Evolutionary conservation across 306 rosid genomes (phyloP).

Genomic region (Prinsepia uniflora): DNA sequence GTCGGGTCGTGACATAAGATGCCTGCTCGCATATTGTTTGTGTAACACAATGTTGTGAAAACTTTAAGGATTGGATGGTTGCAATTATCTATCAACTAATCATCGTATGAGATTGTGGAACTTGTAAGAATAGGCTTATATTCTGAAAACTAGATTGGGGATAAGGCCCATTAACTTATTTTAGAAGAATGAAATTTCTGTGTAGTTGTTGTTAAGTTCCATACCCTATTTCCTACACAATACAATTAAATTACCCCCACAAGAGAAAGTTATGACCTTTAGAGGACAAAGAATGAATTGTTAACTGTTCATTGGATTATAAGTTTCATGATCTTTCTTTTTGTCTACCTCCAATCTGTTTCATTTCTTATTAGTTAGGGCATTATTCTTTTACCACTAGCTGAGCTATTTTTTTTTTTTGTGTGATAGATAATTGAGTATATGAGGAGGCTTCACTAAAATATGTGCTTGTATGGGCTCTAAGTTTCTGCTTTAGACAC

Average conservation of each 20-base stretch:
- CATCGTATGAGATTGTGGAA: slow-evolving; percentile 4
- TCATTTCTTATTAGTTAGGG: background rate
- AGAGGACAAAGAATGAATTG: background rate
- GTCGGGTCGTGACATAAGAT: too few species aligned
- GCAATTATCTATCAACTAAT: background rate
- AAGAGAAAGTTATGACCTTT: background rate
- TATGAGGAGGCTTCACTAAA: background rate
- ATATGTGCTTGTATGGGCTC: background rate
- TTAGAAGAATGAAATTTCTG: background rate
- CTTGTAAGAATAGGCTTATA: background rate
- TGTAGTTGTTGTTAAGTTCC: background rate
- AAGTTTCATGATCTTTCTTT: background rate
- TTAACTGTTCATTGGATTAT: background rate
- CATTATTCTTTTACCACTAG: background rate
- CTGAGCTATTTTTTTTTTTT: background rate
- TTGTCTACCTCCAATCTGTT: background rate
- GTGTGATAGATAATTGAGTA: background rate
- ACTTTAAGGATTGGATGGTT: background rate
- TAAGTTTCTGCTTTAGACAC: background rate
- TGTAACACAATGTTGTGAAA: background rate
- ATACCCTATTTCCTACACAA: background rate
- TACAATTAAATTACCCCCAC: background rate
- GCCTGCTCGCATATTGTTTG: background rate
- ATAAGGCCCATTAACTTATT: background rate
- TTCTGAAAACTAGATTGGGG: background rate